Evolutionary conservation across 495 filamentous ascomycete genomes (phyloP).

Genomic region (Elaphomyces granulatus): DNA sequence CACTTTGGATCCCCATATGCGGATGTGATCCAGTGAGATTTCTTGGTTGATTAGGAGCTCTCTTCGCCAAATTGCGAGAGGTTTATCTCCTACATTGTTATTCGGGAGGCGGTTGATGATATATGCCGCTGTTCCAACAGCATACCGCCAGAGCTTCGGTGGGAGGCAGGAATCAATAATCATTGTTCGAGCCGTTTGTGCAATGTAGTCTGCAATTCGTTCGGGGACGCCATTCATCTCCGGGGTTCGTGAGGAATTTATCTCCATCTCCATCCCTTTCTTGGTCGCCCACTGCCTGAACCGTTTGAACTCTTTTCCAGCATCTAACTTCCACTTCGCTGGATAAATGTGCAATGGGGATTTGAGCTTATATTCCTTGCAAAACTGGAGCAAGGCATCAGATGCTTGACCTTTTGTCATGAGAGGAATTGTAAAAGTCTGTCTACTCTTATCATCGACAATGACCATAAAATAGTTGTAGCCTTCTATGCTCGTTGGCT

Average conservation of each 20-base stretch:
- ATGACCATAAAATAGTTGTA: not conserved
- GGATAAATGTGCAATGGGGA: not conserved
- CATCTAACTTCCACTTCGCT: not conserved
- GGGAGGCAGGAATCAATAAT: not conserved
- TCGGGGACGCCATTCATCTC: not conserved
- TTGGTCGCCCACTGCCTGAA: not conserved
- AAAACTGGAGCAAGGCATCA: not conserved
- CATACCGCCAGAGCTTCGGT: not conserved
- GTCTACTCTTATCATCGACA: not conserved
- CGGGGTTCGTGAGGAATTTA: not conserved
- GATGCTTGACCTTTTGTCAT: not conserved
- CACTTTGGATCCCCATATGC: not conserved
- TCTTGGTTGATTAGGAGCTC: not conserved
- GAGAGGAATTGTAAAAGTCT: not conserved
- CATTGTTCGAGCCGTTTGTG: not conserved
- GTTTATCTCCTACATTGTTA: not conserved
- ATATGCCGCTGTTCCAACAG: not conserved
- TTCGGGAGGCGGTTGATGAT: not conserved
- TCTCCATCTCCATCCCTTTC: not conserved
- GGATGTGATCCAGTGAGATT: not conserved
- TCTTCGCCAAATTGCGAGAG: not conserved
- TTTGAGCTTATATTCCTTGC: too few species aligned
- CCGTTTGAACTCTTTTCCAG: not conserved
- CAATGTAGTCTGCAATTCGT: not conserved
- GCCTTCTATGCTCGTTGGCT: not conserved